Evolutionary conservation across 805 yeast species (phyloP).

Genomic region (Candida suzukii): DNA sequence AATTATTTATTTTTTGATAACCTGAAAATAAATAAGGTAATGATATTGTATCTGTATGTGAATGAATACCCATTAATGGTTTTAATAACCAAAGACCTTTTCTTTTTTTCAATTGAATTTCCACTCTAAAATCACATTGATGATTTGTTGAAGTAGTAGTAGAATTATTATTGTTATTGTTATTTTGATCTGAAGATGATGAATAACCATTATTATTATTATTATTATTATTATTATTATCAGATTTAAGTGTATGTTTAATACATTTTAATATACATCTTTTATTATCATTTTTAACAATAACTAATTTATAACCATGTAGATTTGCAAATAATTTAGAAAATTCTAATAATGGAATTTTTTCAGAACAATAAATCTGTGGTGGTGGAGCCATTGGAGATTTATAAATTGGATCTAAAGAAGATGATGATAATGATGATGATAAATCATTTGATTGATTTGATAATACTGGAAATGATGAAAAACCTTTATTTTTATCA

Average conservation of each 20-base stretch:
- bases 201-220: not conserved
- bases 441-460: not conserved
- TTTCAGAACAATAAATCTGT: slow-evolving; percentile 13
- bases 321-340: slow-evolving; percentile 15
- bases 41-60: slow-evolving; percentile 6
- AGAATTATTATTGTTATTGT: slow-evolving; percentile 4
- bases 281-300: slow-evolving; percentile 16
- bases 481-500: not conserved
- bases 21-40: not conserved
- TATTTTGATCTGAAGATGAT: slow-evolving; percentile 1
- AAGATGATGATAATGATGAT: no score
- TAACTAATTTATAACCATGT: slow-evolving; percentile 19
- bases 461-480: not conserved
- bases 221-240: not conserved
- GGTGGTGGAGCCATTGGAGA: slow-evolving; percentile 11
- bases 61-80: slow-evolving; percentile 12
- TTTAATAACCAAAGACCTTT: slow-evolving; percentile 19
- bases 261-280: slow-evolving; percentile 17
- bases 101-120: slow-evolving; percentile 18
- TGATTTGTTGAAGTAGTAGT: no score
- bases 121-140: slow-evolving; percentile 19
- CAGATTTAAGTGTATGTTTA: slow-evolving; percentile 4
- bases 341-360: slow-evolving; percentile 14
- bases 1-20: no score
- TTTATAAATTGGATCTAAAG: not conserved